Base-by-base conservation (phyloP, 108 stramenopile genomes). In the Pseudonitzschia delicatissima region DNA sequence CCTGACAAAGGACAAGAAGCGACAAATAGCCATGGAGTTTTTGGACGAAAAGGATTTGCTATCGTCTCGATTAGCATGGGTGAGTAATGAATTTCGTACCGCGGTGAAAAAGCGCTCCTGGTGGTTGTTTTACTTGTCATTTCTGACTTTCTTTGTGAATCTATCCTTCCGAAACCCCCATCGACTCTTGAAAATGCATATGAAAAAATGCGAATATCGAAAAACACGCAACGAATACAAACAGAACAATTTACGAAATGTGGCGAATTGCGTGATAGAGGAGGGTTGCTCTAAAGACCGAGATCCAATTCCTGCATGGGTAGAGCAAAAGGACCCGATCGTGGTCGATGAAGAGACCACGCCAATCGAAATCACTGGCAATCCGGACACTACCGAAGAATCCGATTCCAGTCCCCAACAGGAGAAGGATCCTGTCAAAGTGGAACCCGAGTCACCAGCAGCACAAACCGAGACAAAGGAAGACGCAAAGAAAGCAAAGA, bases 181-280 rank as follows among this genome's bases (percentile, higher is more conserved):
- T 44, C 1, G 13, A 5, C 42, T 44, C 42, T 7, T 44, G 17
- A 3, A 7, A 44, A 44, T n/a, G n/a, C n/a, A n/a, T n/a, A n/a
- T n/a, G n/a, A n/a, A n/a, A n/a, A n/a, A n/a, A n/a, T n/a, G n/a
- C n/a, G n/a, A n/a, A n/a, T n/a, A n/a, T n/a, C 42, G 5, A 44
- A 44, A 44, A 44, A 3, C 7, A 44, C 42, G n/a, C 7, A 13
- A n/a, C 42, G 7, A 44, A 44, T 7, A 5, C 13, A 13, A 45
- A 48, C 47, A 48, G 47, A 55, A 55, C 34, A 34, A 55, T 55
- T 17, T 55, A 27, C 28, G 53, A 55, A 55, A 55, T n/a, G 32
- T 55, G 13, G 29, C 53, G n/a, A 55, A 55, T 28, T 55, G 29
- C 3, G 53, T 55, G 2, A 27, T 55, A n/a, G 32, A 55, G 29